Conservation (phyloP, 208 protist genomes). For the Balamuthia mandrillaris region DNA sequence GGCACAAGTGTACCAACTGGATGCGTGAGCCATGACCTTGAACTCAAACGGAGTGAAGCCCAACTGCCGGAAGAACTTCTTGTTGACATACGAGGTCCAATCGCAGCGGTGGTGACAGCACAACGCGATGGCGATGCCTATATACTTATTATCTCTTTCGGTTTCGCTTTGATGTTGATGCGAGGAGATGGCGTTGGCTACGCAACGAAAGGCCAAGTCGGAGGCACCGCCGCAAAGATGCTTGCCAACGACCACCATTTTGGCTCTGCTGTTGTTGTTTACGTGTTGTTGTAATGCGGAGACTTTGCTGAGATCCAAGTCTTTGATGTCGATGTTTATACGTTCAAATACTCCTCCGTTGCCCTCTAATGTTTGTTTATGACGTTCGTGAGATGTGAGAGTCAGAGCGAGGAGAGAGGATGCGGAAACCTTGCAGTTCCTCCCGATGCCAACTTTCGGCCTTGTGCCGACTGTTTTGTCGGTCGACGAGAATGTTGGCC, state of each 20-base stretch:
- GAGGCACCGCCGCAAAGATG: not conserved
- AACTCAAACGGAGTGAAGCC: not conserved
- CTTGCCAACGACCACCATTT: not conserved
- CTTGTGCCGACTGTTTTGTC: not conserved
- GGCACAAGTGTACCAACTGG: not conserved
- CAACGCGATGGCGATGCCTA: not conserved
- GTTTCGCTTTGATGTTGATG: not conserved
- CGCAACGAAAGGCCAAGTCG: not conserved
- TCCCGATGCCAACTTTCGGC: not conserved
- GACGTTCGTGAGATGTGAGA: not conserved
- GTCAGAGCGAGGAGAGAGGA: not conserved
- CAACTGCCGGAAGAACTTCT: not conserved
- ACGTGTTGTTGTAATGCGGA: not conserved
- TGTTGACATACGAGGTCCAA: not conserved
- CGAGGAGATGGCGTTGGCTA: not conserved
- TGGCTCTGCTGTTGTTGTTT: no score
- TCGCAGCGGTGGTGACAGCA: not conserved
- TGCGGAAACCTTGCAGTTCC: not conserved
- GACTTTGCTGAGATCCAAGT: not conserved
- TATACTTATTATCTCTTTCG: not conserved
- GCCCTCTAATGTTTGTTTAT: not conserved
- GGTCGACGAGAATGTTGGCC: not conserved
- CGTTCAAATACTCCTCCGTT: not conserved
- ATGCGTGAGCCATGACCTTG: not conserved
- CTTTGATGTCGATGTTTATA: not conserved